These are phyloP conservation scores for Groenewaldozyma salmanticensis DNA, from an alignment of 805 yeast genomes.

Conservation along the genomic window DNA sequence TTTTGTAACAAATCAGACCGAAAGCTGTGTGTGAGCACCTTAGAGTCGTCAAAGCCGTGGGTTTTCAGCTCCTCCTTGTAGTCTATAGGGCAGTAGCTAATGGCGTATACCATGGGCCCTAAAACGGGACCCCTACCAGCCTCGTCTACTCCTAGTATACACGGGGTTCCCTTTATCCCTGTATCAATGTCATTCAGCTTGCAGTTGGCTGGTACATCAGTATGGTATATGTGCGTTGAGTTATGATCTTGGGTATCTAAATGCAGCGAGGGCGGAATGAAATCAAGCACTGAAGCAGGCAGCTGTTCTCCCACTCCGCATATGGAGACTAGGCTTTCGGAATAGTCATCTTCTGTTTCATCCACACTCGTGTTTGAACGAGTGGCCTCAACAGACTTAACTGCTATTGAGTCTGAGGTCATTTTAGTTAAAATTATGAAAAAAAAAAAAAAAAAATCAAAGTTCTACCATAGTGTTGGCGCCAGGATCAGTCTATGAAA, in stretches of 20 bases:
- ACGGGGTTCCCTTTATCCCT: constrained; percentile 7
- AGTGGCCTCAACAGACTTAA: too few relatives aligned
- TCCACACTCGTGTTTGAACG: too few relatives aligned
- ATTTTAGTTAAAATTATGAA: too few relatives aligned
- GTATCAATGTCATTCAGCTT: background rate
- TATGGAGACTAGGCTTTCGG: too few relatives aligned
- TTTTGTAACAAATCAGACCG: constrained; percentile 52
- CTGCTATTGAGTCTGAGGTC: too few relatives aligned
- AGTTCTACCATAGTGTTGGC: too few relatives aligned
- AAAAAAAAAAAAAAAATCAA: too few relatives aligned
- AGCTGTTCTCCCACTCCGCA: too few relatives aligned
- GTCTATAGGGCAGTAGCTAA: constrained; percentile 59
- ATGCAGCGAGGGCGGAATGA: constrained; percentile 19
- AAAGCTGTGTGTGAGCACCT: constrained; percentile 63
- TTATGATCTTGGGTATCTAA: constrained; percentile 6
- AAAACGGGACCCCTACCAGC: constrained; percentile 98
- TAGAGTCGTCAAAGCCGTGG: constrained; percentile 90
- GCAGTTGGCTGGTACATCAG: constrained; percentile 11
- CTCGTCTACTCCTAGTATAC: constrained; percentile 84
- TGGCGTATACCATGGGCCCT: constrained; percentile 96
- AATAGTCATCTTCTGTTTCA: too few relatives aligned
- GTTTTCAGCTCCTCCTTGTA: constrained; percentile 41
- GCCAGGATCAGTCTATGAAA: too few relatives aligned
- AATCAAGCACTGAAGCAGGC: constrained; percentile 3
- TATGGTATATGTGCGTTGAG: constrained; percentile 16